Evolutionary conservation across 2,329 filamentous ascomycete genomes (phyloP), one percentile per base, ranked within the genome.

Genomic region (Aspergillus pseudotamarii): DNA sequence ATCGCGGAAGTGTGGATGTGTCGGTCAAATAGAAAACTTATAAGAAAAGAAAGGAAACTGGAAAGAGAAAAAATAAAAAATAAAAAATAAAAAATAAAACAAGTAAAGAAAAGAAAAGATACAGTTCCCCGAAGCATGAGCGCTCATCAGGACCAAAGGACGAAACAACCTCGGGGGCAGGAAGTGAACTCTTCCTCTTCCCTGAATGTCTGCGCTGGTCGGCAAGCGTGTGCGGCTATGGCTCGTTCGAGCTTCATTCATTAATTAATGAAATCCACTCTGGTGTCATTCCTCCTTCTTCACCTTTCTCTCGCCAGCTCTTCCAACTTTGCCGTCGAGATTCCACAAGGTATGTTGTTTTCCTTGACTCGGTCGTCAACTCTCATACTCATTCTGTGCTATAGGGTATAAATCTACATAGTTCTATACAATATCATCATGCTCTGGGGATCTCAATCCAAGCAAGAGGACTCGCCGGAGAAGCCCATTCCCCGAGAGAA

Each of bases 401-500:
- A 10, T 32, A 32, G 26, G 2, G 4, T 26, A 26, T 11, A 11
- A 9, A n/a, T 32, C 10, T 26, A 26, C 26, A 26, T 32, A 11
- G 9, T 32, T 11, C 30, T 11, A 4, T 36, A 36, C 14, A 5
- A 14, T 32, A 6, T 5, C 55, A 69, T 16, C 61, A 71, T 71
- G 69, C 65, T 76, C 63, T 79, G 77, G 78, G 69, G 72, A 32
- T 71, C 68, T 55, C 68, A 66, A 34, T 68, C 74, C 36, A 64
- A 73, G 46, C 69, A 73, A 32, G 65, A 73, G 45, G 64, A 75
- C 53, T 62, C 66, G 51, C 55, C 68, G 56, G 66, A 72, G 50
- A 58, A 80, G 66, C 82, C 80, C 21, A 76, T 83, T n/a, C 77
- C 83, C 53, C 78, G 82, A 61, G 81, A 82, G 70, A 81, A 80